Conservation (phyloP, 768 basidiomycete genomes). For the Saitozyma podzolica region DNA sequence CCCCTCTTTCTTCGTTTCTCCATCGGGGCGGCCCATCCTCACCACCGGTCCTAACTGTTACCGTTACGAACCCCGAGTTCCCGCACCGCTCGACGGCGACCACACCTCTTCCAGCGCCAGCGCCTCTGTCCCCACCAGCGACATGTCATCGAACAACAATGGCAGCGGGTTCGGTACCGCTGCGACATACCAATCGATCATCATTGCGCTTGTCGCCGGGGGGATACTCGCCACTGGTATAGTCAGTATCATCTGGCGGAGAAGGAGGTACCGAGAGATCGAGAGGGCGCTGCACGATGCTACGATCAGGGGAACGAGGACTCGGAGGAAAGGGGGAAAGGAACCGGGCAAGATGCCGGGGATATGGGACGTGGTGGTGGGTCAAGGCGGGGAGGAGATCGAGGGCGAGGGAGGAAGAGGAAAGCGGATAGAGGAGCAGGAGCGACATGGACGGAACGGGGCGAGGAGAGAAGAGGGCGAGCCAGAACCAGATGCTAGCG, state of each 20-base stretch:
- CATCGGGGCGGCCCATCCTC: too few relatives aligned
- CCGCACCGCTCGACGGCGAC: too few relatives aligned
- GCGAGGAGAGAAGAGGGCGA: not conserved
- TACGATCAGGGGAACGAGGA: not conserved
- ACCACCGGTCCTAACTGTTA: too few relatives aligned
- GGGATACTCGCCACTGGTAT: slow-evolving; percentile 15
- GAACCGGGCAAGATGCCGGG: not conserved
- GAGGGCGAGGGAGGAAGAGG: not conserved
- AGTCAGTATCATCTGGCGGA: slow-evolving; percentile 14
- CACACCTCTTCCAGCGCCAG: too few relatives aligned
- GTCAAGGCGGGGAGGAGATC: not conserved
- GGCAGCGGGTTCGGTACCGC: not conserved
- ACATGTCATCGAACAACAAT: not conserved
- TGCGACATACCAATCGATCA: slow-evolving; percentile 21
- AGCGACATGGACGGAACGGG: slow-evolving; percentile 4
- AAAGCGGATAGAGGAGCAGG: not conserved
- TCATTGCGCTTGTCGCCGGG: slow-evolving; percentile 24
- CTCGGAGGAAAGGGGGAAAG: not conserved
- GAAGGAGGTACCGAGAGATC: not conserved
- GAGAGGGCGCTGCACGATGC: not conserved
- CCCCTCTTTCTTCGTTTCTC: too few relatives aligned
- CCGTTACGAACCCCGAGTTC: too few relatives aligned
- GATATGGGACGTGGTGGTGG: slow-evolving; percentile 1
- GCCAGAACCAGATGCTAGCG: not conserved
- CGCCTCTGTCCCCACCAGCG: not conserved